Evolutionary conservation across 192 early-diverging fungal species (phyloP).

Genomic region (Entomortierella beljakovae): DNA sequence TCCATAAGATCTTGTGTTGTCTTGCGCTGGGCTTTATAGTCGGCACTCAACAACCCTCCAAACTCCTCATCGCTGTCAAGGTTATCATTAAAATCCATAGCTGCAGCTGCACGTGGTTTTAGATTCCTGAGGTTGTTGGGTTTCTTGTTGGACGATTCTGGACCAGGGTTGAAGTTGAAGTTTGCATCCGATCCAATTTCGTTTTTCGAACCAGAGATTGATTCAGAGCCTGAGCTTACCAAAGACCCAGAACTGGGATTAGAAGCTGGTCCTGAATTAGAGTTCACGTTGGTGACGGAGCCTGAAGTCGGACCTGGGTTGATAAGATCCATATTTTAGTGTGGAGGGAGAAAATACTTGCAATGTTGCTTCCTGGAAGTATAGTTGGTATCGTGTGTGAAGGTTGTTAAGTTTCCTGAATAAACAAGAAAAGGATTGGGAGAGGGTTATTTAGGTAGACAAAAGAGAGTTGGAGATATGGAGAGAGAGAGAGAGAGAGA

Average conservation of each 20-base stretch:
- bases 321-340: not conserved
- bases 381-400: too few relatives aligned
- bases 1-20: slow-evolving; percentile 37
- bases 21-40: slow-evolving; percentile 36
- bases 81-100: slow-evolving; percentile 32
- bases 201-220: not conserved
- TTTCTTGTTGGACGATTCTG: not conserved
- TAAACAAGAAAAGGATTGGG: too few relatives aligned
- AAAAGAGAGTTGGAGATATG: not conserved
- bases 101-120: slow-evolving; percentile 39
- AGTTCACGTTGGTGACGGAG: not conserved
- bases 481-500: not conserved
- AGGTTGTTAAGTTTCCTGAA: too few relatives aligned
- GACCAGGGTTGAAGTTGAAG: not conserved
- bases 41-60: slow-evolving; percentile 16
- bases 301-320: not conserved
- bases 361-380: too few relatives aligned
- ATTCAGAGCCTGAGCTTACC: not conserved
- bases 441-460: too few relatives aligned
- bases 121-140: slow-evolving; percentile 12
- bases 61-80: slow-evolving; percentile 16
- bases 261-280: not conserved
- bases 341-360: too few relatives aligned
- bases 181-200: too few relatives aligned
- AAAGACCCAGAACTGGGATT: not conserved